A percentile compares a stretch with the other conserved stretches of the same genome.
Evolutionary conservation across 129 eudicot species (phyloP).

Genomic region (Kitagawia praeruptora): DNA sequence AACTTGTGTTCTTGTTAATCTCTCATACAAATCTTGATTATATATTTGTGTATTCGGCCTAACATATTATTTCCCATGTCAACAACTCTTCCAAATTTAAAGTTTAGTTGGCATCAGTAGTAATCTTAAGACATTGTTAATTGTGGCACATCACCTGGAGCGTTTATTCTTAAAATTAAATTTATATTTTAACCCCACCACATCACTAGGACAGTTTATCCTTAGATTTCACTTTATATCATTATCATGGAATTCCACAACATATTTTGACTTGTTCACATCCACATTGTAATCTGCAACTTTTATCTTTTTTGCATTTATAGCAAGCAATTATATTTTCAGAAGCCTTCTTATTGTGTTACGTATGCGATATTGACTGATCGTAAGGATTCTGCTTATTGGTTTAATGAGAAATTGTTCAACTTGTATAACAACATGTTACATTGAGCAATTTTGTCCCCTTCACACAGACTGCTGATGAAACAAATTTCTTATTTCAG

Average conservation of each 20-base stretch:
- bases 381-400: neutral
- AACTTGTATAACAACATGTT: neutral
- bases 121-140: neutral
- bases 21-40: no score
- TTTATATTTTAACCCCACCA: neutral
- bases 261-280: neutral
- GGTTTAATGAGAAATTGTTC: neutral
- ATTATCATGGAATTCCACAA: neutral
- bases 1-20: no score
- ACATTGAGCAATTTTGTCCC: neutral
- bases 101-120: neutral
- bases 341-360: neutral
- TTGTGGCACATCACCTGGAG: neutral
- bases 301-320: neutral
- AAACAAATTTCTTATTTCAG: slow-evolving; percentile 29
- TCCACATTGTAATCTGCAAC: neutral
- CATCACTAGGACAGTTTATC: neutral
- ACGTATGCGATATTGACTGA: neutral
- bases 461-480: slow-evolving; percentile 10
- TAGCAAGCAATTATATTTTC: neutral
- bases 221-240: neutral
- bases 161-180: neutral
- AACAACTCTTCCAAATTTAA: neutral
- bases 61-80: slow-evolving; percentile 11
- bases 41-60: no score